Percentiles rank a stretch among this genome's conserved stretches.
phyloP scores from a whole-genome alignment of 2,329 filamentous ascomycete species.

The Setomelanomma holmii region DNA sequence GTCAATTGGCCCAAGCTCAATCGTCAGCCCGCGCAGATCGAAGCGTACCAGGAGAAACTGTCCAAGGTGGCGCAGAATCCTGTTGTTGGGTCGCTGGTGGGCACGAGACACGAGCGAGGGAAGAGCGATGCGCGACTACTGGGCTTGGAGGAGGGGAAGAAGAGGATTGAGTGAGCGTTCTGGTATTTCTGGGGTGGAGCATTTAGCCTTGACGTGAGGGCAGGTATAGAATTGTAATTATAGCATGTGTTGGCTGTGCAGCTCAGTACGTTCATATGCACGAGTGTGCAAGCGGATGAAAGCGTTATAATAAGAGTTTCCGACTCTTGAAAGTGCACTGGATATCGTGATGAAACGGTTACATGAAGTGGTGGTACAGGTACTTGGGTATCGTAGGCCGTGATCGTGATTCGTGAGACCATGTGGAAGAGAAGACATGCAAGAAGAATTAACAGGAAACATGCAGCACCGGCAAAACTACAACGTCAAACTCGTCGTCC shows the following conservation, averaged over 20 bases:
- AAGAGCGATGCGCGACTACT: constrained; percentile 82
- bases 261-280: too few relatives aligned
- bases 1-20: constrained; percentile 99
- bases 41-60: constrained; percentile 88
- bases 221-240: neutral
- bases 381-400: constrained; percentile 16
- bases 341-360: constrained; percentile 1
- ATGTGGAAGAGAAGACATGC: neutral
- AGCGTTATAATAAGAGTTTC: neutral
- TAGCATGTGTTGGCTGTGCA: too few relatives aligned
- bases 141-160: constrained; percentile 96
- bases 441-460: constrained; percentile 14
- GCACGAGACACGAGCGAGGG: constrained; percentile 74
- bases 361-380: constrained; percentile 18
- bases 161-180: constrained; percentile 78
- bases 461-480: constrained; percentile 27
- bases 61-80: constrained; percentile 81
- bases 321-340: neutral
- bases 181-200: neutral
- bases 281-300: too few relatives aligned
- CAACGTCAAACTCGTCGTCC: constrained; percentile 46
- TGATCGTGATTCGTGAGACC: neutral
- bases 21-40: constrained; percentile 81
- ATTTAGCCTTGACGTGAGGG: neutral
- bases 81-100: constrained; percentile 77